Evolutionary conservation across 1,284 basidiomycete species (phyloP).

Genomic region (Trametes sp.): DNA sequence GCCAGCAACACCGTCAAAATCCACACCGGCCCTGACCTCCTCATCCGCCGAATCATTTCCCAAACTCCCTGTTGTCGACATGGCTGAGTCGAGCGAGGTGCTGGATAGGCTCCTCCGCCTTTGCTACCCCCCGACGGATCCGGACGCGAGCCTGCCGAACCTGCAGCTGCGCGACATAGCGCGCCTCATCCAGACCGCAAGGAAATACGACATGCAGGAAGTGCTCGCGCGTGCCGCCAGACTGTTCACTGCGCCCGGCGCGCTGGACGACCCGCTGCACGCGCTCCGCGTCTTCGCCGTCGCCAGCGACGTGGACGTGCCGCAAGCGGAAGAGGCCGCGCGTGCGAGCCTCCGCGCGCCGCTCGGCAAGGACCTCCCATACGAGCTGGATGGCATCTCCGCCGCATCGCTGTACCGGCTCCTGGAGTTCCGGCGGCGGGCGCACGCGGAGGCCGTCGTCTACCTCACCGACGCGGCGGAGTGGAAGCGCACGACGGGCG

Average conservation of each 20-base stretch:
- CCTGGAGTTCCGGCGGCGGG: background rate
- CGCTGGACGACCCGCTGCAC: conserved; percentile 36
- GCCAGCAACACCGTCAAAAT: too few species aligned
- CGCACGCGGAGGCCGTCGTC: background rate
- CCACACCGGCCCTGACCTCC: too few species aligned
- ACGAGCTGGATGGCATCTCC: background rate
- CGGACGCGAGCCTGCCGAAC: background rate
- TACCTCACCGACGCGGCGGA: background rate
- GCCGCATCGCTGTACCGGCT: background rate
- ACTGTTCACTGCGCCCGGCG: conserved; percentile 22
- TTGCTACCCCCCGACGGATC: conserved; percentile 29
- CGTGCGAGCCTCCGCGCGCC: background rate
- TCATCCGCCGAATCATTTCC: background rate
- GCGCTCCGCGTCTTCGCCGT: conserved; percentile 45
- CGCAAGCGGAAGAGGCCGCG: background rate
- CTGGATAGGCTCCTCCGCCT: conserved; percentile 32
- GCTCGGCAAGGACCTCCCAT: background rate
- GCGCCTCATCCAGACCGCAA: conserved; percentile 30
- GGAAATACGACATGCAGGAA: conserved; percentile 47
- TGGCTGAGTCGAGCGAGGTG: conserved; percentile 21
- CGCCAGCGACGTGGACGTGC: conserved; percentile 25
- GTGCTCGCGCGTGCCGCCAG: conserved; percentile 10
- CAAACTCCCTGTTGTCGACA: background rate
- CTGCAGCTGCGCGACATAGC: conserved; percentile 9
- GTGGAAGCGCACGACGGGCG: background rate